Base-by-base conservation (phyloP, 2,329 filamentous ascomycete genomes). In the Aspergillus tanneri region DNA sequence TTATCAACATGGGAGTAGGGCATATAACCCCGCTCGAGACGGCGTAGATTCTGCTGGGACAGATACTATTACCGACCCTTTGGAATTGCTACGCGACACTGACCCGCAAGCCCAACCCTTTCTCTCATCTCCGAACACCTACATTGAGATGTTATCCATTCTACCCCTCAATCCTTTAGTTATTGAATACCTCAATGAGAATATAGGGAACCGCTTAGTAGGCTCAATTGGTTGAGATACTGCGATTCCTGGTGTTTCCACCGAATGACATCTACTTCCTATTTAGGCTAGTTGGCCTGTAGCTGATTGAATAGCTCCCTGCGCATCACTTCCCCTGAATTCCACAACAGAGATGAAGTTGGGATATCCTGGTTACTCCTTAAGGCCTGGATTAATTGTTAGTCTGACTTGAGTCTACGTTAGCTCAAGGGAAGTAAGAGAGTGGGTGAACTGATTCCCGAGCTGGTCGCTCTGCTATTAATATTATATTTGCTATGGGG, bases 381-480 rank as follows among this genome's bases (percentile, higher is more conserved):
- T 47, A 44, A 59, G 50, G 46, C 60, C 42, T 71, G 53, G 71
- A 69, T 50, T 61, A 71, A 56, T 53, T 52, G 67, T 44, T 56
- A 65, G 56, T 25, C 57, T 50, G 30, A 63, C 58, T 54, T 66
- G 65, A 49, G 60, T 57, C 42, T 70, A 66, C 49, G 66, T 57
- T 39, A 59, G 57, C 19, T 69, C 61, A 12, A 68, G 76, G 39
- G 84, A n/a, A n/a, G n/a, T n/a, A n/a, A n/a, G n/a, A n/a, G n/a
- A 87, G 41, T 88, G 85, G 84, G 71, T 78, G 21, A 72, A 74
- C 44, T 70, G 77, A 5, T 88, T 89, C 65, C 86, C 89, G 65
- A 81, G 86, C 8, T 72, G 90, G 14, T 90, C 87, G 2, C 77
- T 90, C 54, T 86, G 87, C 62, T 80, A 81, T 55, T 76, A 55